phyloP scores from a whole-genome alignment of 2,329 filamentous ascomycete species.

The Xylaria sp. region DNA sequence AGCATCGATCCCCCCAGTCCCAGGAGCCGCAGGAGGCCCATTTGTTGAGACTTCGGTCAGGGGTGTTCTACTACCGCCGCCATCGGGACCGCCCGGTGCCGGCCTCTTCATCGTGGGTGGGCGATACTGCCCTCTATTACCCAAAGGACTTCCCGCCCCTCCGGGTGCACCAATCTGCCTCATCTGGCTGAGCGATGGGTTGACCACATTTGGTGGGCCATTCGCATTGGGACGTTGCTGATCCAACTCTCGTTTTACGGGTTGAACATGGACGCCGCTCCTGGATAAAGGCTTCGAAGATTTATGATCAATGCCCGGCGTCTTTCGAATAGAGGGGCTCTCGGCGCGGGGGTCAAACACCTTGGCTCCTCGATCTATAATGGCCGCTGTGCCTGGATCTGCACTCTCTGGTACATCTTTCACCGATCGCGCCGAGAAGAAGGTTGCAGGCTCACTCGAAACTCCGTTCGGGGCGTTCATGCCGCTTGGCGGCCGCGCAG shows the following conservation, averaged over 20 bases:
- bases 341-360: slow-evolving; percentile 76
- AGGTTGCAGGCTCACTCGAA: slow-evolving; percentile 57
- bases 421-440: slow-evolving; percentile 71
- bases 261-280: slow-evolving; percentile 58
- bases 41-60: slow-evolving; percentile 60
- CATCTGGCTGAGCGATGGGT: slow-evolving; percentile 59
- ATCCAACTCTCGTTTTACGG: slow-evolving; percentile 40
- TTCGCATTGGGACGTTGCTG: slow-evolving; percentile 23
- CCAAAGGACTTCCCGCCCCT: slow-evolving; percentile 59
- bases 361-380: slow-evolving; percentile 53
- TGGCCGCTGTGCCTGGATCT: slow-evolving; percentile 48
- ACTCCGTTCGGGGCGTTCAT: slow-evolving; percentile 32
- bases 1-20: slow-evolving; percentile 47
- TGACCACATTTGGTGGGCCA: slow-evolving; percentile 48
- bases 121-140: slow-evolving; percentile 63
- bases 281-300: slow-evolving; percentile 74
- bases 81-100: slow-evolving; percentile 35
- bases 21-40: slow-evolving; percentile 33
- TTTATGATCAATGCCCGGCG: slow-evolving; percentile 82
- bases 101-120: slow-evolving; percentile 65
- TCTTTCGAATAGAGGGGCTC: slow-evolving; percentile 86
- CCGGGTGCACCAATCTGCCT: slow-evolving; percentile 65
- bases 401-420: slow-evolving; percentile 58
- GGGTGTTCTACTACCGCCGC: slow-evolving; percentile 47
- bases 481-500: slow-evolving; percentile 31